Base-by-base conservation (phyloP, 306 rosid genomes). In the Cucumis cinereus region DNA sequence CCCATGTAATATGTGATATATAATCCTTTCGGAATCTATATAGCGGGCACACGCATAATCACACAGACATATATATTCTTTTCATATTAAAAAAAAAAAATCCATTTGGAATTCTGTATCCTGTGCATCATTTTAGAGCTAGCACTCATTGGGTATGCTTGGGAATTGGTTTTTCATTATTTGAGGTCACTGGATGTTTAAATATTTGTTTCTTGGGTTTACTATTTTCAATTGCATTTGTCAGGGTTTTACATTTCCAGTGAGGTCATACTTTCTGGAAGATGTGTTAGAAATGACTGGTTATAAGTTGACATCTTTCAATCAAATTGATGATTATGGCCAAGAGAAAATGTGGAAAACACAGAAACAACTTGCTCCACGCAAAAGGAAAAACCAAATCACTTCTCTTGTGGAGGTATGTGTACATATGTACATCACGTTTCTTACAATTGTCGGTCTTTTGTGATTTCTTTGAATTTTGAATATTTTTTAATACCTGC, bases 291-390 rank as follows among this genome's bases (percentile, higher is more conserved):
- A 93, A 86, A 78, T 82, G 77, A 91, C 93, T 58, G 98, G 98
- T 38, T 93, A 93, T 82, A 93, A 93, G 79, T 80, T 93, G 89
- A 63, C 85, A 62, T 83, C 93, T 41, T 87, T 89, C 87, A 93
- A 93, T 86, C 98, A 93, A 88, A 79, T 93, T 81, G 98, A 93
- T 87, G 97, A 93, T 85, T 93, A 93, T 79, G 98, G 98, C 87
- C 98, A 91, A 88, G 98, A 93, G 30, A 93, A 93, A 85, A 0
- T 91, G 90, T 93, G 98, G 98, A 93, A 93, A 86, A 93, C 92
- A 62, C 97, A 93, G 81, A 93, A 81, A 87, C 98, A 93, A 80
- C 82, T 93, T 49, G 86, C 69, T 41, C 93, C 98, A 13, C 89
- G 96, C 22, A 93, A 91, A 84, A 88, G 93, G 83, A 93, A 93